A percentile compares a stretch with the other conserved stretches of the same genome.
Evolutionary conservation across 2,329 filamentous ascomycete species (phyloP).

Genomic region (Lecanicillium sp.): DNA sequence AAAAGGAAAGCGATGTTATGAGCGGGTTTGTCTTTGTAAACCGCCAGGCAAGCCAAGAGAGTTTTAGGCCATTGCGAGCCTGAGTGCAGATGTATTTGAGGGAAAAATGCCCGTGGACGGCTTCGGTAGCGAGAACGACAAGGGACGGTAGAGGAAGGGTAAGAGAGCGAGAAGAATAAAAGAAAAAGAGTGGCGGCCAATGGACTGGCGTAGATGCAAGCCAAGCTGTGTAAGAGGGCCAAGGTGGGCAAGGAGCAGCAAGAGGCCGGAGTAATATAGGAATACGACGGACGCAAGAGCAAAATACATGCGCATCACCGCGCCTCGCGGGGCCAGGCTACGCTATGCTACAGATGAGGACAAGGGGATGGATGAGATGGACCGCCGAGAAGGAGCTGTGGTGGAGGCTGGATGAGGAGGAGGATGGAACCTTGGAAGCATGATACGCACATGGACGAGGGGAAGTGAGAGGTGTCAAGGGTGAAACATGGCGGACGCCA

Average conservation of each 20-base stretch:
- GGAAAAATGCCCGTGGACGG: no score
- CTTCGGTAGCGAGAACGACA: no score
- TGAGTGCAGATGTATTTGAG: no score
- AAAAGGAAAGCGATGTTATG: not conserved
- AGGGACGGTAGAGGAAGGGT: no score
- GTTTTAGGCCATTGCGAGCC: no score
- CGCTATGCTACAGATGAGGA: no score
- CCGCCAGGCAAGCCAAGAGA: no score
- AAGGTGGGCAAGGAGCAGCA: not conserved
- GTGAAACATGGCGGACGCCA: slow-evolving; percentile 11
- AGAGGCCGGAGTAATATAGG: not conserved
- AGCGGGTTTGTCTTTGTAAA: no score
- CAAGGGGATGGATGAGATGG: slow-evolving; percentile 9
- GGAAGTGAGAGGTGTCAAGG: slow-evolving; percentile 10
- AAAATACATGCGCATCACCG: slow-evolving; percentile 3
- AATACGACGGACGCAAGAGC: not conserved
- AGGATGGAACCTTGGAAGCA: slow-evolving; percentile 4
- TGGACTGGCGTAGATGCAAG: slow-evolving; percentile 6
- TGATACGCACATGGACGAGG: slow-evolving; percentile 6
- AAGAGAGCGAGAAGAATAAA: no score
- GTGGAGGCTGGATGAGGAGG: no score
- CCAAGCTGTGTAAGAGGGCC: not conserved
- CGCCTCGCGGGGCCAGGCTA: slow-evolving; percentile 1
- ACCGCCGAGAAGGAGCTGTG: no score
- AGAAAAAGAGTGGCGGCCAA: slow-evolving; percentile 10